Conservation (phyloP, 148 eudicot species). For the Chenopodium quinoa region DNA sequence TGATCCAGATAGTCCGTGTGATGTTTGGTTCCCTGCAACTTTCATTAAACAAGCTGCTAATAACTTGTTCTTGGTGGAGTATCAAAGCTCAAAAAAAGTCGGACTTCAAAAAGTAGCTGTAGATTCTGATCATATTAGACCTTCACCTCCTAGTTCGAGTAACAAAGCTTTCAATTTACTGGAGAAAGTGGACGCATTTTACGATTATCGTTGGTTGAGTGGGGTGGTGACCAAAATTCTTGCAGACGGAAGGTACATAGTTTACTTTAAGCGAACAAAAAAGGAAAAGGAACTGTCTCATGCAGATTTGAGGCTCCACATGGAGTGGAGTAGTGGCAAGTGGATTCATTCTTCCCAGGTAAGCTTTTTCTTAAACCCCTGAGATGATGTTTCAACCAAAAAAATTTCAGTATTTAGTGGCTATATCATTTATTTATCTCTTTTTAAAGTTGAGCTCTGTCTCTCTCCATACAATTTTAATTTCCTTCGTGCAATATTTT, state of each 20-base stretch:
- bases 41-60: conserved; percentile 23
- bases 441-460: not conserved
- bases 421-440: not conserved
- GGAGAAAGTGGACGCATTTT: conserved; percentile 50
- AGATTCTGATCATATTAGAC: conserved; percentile 39
- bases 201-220: conserved; percentile 43
- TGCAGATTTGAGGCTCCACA: conserved; percentile 39
- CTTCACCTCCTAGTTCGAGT: conserved; percentile 33
- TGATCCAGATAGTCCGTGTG: conserved; percentile 35
- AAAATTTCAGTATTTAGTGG: not conserved
- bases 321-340: conserved; percentile 37
- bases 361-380: conserved; percentile 3
- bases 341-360: conserved; percentile 46
- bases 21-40: conserved; percentile 36
- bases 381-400: not conserved
- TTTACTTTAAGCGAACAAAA: conserved; percentile 39
- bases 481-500: not conserved
- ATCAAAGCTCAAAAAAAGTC: conserved; percentile 24
- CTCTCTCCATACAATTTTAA: too few species aligned
- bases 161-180: conserved; percentile 32
- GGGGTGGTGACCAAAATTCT: conserved; percentile 43
- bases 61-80: conserved; percentile 37
- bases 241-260: conserved; percentile 39
- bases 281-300: conserved; percentile 40
- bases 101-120: conserved; percentile 29